These are phyloP conservation scores for Prunus mume DNA, from an alignment of 306 rosid genomes.

Conservation along the genomic window DNA sequence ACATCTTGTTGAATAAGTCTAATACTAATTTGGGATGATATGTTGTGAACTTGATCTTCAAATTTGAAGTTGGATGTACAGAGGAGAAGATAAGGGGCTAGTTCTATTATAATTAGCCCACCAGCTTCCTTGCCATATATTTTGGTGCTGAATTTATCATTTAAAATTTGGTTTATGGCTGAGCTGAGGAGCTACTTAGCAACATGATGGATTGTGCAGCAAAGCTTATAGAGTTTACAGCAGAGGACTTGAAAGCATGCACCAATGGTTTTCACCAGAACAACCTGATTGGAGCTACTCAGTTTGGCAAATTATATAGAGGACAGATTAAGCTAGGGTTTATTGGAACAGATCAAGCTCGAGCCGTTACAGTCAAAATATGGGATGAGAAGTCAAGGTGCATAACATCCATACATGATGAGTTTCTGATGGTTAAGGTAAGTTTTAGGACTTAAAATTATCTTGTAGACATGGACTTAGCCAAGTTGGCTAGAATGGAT, in stretches of 20 bases:
- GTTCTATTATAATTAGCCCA: background rate
- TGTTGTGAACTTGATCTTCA: background rate
- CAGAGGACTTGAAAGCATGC: conserved; percentile 38
- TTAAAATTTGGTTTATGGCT: background rate
- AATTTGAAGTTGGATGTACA: background rate
- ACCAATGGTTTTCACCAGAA: conserved; percentile 42
- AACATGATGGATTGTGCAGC: conserved; percentile 30
- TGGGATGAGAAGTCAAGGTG: conserved; percentile 40
- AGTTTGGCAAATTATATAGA: conserved; percentile 52
- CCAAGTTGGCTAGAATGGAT: too few relatives aligned
- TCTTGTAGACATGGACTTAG: background rate
- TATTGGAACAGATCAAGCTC: conserved; percentile 9
- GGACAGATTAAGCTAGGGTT: conserved; percentile 30
- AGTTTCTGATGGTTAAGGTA: conserved; percentile 38
- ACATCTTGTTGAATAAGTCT: background rate
- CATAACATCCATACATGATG: conserved; percentile 22
- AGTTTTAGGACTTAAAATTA: conserved; percentile 2
- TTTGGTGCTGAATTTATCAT: background rate
- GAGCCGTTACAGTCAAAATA: conserved; percentile 43
- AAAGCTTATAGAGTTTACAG: conserved; percentile 32
- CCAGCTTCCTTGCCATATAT: background rate
- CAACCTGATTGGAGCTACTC: conserved; percentile 47
- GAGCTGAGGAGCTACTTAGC: conserved; percentile 19
- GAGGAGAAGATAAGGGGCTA: background rate
- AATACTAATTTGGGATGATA: background rate